Evolutionary conservation across 169 alveolate species (phyloP), one percentile per base, ranked within the genome.

Genomic region (Miamiensis avidus): DNA sequence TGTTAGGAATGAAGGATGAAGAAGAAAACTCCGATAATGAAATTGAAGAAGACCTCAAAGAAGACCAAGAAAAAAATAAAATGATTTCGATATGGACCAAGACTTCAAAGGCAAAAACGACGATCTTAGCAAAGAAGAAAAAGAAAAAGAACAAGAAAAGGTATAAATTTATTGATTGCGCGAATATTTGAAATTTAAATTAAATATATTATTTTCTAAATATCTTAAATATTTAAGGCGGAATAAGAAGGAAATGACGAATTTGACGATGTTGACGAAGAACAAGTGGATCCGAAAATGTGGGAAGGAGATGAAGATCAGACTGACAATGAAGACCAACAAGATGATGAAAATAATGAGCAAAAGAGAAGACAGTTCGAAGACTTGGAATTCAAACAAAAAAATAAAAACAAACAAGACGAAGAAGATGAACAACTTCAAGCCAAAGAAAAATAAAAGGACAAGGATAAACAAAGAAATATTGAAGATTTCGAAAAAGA

Each of bases 31-130:
- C 86, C 25, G 94, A 95, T 49, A 86, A 94, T 30, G 89, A 96
- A 72, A 81, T 92, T 31, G 84, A 93, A 25, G 87, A 94, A 72
- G 33, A 94, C 31, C 81, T 94, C 34, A 76, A 93, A 32, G 74
- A 93, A 78, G 85, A 95, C 16, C 89, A 92, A 26, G 72, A 94
- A 73, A 91, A 90, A 26, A 83, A n/a, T n/a, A 94, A 15, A 89
- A 94, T 32, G 92, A 94, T 26, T 91, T 84, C 30, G 96, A 93
- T 74, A 93, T 92, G 85, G 90, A 92, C 25, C 86, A 92, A 82
- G 96, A 88, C 82, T 95, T 93, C 87, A 95, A 95, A 87, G 93
- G 93, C 90, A 91, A 93, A 83, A 92, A 89, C 34, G 93, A 93
- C 73, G 92, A 95, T 64, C 94, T 91, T 74, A 95, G 91, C 82